These are phyloP conservation scores for Euryodendron excelsum DNA, from an alignment of 148 eudicot genomes.

Conservation along the genomic window DNA sequence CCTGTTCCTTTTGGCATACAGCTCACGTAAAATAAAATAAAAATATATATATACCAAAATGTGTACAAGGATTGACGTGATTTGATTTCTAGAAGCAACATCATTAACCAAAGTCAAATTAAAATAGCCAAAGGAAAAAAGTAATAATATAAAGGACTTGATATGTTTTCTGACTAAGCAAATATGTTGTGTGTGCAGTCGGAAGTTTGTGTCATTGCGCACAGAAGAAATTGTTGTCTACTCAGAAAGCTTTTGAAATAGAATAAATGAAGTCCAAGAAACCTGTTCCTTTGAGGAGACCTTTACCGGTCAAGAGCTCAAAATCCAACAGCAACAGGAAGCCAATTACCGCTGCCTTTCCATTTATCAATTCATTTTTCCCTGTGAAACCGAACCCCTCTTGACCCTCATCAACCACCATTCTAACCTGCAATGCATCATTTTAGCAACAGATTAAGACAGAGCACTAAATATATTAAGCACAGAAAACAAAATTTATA, in stretches of 20 bases:
- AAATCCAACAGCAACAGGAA: conserved; percentile 84
- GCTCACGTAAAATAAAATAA: neutral
- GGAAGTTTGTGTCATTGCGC: conserved; percentile 1
- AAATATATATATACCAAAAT: too few relatives aligned
- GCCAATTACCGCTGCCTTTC: conserved; percentile 94
- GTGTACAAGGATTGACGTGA: neutral
- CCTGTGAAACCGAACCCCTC: conserved; percentile 79
- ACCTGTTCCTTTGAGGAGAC: conserved; percentile 92
- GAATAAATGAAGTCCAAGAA: conserved; percentile 94
- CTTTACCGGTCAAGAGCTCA: conserved; percentile 92
- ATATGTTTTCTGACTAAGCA: neutral
- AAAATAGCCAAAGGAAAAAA: neutral
- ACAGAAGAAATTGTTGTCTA: conserved; percentile 24
- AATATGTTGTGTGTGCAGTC: neutral
- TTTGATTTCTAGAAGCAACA: neutral
- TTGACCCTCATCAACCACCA: conserved; percentile 77
- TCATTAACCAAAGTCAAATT: neutral
- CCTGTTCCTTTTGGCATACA: conserved; percentile 7
- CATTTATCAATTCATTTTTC: conserved; percentile 81
- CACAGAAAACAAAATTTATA: neutral
- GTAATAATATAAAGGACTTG: neutral
- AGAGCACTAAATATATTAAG: neutral
- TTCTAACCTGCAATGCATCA: conserved; percentile 57
- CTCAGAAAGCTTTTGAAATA: conserved; percentile 58
- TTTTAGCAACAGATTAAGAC: neutral